Evolutionary conservation across 495 filamentous ascomycete species (phyloP).

Genomic region (Tuber borchii): DNA sequence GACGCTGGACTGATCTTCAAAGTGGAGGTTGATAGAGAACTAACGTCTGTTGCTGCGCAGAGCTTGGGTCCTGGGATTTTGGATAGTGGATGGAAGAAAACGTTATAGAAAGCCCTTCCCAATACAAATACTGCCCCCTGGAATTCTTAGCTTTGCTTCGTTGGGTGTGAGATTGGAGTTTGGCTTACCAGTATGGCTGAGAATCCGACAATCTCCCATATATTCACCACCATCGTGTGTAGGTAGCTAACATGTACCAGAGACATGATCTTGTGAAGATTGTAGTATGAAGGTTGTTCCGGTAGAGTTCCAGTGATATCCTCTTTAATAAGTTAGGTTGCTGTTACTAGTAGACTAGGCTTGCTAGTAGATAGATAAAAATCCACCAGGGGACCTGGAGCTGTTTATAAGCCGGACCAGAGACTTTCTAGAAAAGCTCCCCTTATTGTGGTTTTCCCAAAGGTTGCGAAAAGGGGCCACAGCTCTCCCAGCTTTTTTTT

Average conservation of each 20-base stretch:
- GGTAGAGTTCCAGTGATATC: neutral
- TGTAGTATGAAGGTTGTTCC: neutral
- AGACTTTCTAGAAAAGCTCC: neutral
- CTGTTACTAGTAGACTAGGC: neutral
- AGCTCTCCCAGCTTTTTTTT: no score
- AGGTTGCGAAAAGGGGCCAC: no score
- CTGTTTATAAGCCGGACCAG: neutral
- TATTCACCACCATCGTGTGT: neutral
- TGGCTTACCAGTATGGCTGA: neutral
- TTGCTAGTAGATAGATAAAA: neutral
- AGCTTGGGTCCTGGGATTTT: constrained; percentile 38
- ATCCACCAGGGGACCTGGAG: neutral
- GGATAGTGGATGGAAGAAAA: constrained; percentile 36
- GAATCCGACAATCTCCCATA: neutral
- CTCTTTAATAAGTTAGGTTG: neutral
- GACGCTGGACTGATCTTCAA: neutral
- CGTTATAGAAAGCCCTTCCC: constrained; percentile 19
- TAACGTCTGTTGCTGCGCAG: constrained; percentile 38
- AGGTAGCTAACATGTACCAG: neutral
- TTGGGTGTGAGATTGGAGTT: neutral
- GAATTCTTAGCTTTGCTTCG: neutral
- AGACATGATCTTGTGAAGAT: neutral
- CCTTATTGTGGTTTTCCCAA: no score
- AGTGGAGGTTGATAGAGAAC: neutral
- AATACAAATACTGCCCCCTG: neutral